These are phyloP conservation scores for Trametes cingulata DNA, from an alignment of 768 basidiomycete species.

Conservation along the genomic window DNA sequence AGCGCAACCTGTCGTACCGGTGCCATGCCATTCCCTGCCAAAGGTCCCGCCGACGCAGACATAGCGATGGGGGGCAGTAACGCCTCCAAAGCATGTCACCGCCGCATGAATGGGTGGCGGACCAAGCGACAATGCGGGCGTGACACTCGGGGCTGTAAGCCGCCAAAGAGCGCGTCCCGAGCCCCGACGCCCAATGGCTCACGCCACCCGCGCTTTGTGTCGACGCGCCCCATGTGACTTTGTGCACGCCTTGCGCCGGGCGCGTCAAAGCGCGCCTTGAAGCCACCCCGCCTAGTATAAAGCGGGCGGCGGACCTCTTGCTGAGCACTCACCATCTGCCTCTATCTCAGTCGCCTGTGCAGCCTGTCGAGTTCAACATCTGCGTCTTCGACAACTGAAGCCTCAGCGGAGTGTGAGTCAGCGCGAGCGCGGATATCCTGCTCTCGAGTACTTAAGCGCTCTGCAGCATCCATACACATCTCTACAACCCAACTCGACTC, in stretches of 20 bases:
- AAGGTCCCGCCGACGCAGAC: too few relatives aligned
- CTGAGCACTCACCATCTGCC: not conserved
- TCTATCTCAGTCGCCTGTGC: not conserved
- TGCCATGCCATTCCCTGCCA: too few relatives aligned
- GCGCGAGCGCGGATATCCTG: too few relatives aligned
- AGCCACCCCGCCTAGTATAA: slow-evolving; percentile 3
- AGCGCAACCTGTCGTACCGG: too few relatives aligned
- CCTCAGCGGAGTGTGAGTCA: too few relatives aligned
- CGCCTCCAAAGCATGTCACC: too few relatives aligned
- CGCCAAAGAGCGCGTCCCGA: too few relatives aligned
- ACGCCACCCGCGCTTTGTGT: not conserved
- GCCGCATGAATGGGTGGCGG: too few relatives aligned
- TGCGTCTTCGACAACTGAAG: not conserved
- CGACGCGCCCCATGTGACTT: slow-evolving; percentile 11
- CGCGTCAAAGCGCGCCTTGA: not conserved
- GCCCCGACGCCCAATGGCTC: not conserved
- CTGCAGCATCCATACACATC: not conserved
- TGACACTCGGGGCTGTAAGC: too few relatives aligned
- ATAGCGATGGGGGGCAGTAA: too few relatives aligned
- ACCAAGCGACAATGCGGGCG: too few relatives aligned
- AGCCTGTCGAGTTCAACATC: not conserved
- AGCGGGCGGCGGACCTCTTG: not conserved
- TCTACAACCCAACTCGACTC: not conserved
- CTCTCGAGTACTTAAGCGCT: too few relatives aligned
- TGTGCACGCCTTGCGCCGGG: not conserved